Evolutionary conservation across 306 rosid genomes (phyloP), one percentile per base, ranked within the genome.

Genomic region (Rosa chinensis): DNA sequence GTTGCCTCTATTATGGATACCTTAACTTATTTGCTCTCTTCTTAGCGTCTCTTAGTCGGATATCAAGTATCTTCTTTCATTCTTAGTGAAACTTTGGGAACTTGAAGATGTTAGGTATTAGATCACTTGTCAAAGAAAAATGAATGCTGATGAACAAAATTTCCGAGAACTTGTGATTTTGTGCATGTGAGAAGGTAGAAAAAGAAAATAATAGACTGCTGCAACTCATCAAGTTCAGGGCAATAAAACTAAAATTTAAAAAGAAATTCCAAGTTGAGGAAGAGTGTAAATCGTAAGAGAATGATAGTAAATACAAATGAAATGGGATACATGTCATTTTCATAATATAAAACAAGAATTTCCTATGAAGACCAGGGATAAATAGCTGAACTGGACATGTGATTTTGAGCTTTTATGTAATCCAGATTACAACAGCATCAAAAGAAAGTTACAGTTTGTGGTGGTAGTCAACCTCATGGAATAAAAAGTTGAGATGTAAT

Each of bases 21-120:
- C 32, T 25, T 5, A 52, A 37, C 48, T 73, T 53, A 37, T 52
- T 3, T 73, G 35, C 23, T 39, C 66, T 72, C 4, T 73, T 53
- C 13, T 37, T 39, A 35, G 16, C 20, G 1, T 52, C 14, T 40
- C 35, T 40, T 35, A 16, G 8, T n/a, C 23, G 32, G 16, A 53
- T n/a, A 40, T 37, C n/a, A 9, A 53, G 77, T 55, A 35, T 73
- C 66, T 73, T 73, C 35, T 73, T 20, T 73, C 67, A 62, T 62
- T 62, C 18, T 28, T 63, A 14, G n/a, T 73, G 5, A 50, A 40
- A 72, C 37, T 35, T 52, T 10, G 40, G 63, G 64, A 35, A 53
- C 43, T 20, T 52, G 48, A 18, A 43, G 37, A 43, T 67, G 40
- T n/a, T 40, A 20, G 28, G 20, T 55, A 40, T 40, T 55, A n/a